Conservation (phyloP, 345 rosid species). For the Erucastrum elatum region DNA sequence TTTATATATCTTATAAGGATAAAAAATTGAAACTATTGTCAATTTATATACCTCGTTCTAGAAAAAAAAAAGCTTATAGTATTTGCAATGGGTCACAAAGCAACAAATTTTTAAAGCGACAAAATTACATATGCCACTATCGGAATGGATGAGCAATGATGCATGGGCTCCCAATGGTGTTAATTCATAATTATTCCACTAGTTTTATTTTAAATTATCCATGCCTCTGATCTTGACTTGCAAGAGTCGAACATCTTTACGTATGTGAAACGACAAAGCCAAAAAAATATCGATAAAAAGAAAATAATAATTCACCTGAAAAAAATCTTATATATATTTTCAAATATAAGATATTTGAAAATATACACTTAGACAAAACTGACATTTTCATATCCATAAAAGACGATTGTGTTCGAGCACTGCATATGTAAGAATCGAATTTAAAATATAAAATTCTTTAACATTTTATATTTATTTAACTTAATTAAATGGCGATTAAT, state of each 20-base stretch:
- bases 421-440: too few species aligned
- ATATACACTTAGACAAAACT: too few species aligned
- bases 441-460: neutral
- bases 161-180: slow-evolving; percentile 20
- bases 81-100: neutral
- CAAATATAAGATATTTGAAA: neutral
- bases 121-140: neutral
- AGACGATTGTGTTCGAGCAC: too few species aligned
- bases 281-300: neutral
- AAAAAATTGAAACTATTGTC: neutral
- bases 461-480: neutral
- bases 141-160: slow-evolving; percentile 24
- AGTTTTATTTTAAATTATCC: neutral
- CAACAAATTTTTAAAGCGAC: neutral
- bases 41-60: neutral
- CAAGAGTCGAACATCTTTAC: slow-evolving; percentile 23
- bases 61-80: neutral
- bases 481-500: neutral
- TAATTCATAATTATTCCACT: neutral
- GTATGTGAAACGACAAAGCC: slow-evolving; percentile 7
- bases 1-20: neutral
- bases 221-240: slow-evolving; percentile 21
- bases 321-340: neutral
- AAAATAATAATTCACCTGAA: neutral
- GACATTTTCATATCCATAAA: too few species aligned